Evolutionary conservation across 345 rosid genomes (phyloP).

Genomic region (Gossypium raimondii): DNA sequence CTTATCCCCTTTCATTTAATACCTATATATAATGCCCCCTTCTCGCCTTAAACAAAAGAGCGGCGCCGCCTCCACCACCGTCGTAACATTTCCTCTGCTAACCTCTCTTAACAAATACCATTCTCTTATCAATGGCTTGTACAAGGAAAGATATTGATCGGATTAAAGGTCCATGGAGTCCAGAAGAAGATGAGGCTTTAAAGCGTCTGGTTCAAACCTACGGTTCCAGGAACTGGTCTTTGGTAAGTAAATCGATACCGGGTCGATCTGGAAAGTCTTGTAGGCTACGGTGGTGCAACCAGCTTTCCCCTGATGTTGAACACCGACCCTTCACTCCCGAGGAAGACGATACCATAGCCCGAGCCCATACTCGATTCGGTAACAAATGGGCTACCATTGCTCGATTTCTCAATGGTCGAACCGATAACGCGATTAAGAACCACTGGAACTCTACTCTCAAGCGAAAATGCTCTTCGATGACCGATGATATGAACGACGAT

Average conservation of each 20-base stretch:
- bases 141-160: constrained; percentile 52
- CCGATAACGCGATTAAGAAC: constrained; percentile 76
- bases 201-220: constrained; percentile 52
- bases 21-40: neutral
- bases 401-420: constrained; percentile 67
- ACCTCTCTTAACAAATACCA: neutral
- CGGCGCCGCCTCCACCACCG: constrained; percentile 14
- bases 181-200: constrained; percentile 73
- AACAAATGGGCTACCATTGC: constrained; percentile 88
- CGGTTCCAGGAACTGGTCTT: constrained; percentile 78
- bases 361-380: constrained; percentile 64
- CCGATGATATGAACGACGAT: constrained; percentile 32
- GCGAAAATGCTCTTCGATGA: constrained; percentile 52
- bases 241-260: constrained; percentile 75
- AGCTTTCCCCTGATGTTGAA: constrained; percentile 77
- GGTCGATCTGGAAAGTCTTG: constrained; percentile 84
- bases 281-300: constrained; percentile 82
- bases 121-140: constrained; percentile 28
- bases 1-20: constrained; percentile 32
- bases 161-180: constrained; percentile 89
- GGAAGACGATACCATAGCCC: constrained; percentile 55
- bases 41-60: neutral
- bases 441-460: constrained; percentile 84
- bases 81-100: neutral
- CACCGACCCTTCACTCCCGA: constrained; percentile 63